Conservation (phyloP, 306 rosid species). For the Herpetospermum pedunculosum region DNA sequence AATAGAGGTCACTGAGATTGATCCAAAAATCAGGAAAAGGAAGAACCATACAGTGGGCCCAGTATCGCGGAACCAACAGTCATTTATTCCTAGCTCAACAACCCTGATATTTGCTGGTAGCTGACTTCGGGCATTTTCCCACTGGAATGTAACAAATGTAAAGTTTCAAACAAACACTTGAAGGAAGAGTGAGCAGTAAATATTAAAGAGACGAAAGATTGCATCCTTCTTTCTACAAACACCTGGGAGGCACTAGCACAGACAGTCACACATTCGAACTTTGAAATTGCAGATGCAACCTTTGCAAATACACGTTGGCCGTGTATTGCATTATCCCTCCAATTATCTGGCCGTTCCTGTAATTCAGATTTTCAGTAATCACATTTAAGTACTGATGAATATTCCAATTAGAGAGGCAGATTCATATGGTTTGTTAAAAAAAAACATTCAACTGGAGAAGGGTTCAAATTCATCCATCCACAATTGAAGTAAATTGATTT, state of each 20-base stretch:
- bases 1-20: neutral
- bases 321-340: slow-evolving; percentile 61
- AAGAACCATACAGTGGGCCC: slow-evolving; percentile 72
- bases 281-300: slow-evolving; percentile 69
- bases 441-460: neutral
- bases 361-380: slow-evolving; percentile 6
- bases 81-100: slow-evolving; percentile 62
- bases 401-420: neutral
- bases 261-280: slow-evolving; percentile 73
- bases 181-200: neutral
- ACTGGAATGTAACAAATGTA: slow-evolving; percentile 22
- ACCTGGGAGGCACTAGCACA: slow-evolving; percentile 59
- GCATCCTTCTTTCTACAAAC: neutral
- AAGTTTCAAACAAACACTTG: slow-evolving; percentile 3
- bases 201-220: neutral
- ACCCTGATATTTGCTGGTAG: slow-evolving; percentile 60
- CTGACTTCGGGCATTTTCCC: slow-evolving; percentile 64
- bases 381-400: too few species aligned
- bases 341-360: slow-evolving; percentile 85
- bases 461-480: neutral
- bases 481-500: neutral
- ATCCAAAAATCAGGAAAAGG: neutral
- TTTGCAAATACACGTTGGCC: slow-evolving; percentile 44
- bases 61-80: slow-evolving; percentile 83
- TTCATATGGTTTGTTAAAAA: neutral